Percentiles rank a stretch among this genome's conserved stretches.
Conservation (phyloP, 768 basidiomycete species). For the Russula ochroleuca region DNA sequence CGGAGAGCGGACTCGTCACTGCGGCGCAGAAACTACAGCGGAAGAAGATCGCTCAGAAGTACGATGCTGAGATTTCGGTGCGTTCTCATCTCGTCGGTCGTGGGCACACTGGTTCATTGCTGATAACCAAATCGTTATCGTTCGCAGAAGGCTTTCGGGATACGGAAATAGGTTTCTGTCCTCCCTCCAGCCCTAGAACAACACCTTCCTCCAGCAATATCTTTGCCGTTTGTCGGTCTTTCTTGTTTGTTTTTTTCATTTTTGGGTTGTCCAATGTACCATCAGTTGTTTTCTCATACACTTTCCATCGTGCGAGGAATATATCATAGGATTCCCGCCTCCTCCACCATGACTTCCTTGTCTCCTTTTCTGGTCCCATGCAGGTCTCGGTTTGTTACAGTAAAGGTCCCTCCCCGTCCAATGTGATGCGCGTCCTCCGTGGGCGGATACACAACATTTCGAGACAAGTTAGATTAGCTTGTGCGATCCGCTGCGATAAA, state of each 20-base stretch:
- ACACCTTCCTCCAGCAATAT: background rate
- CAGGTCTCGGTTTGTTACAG: too few relatives aligned
- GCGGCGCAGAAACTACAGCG: conserved; percentile 91
- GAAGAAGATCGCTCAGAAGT: conserved; percentile 61
- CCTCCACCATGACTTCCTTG: background rate
- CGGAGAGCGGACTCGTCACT: conserved; percentile 82
- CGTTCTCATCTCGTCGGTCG: conserved; percentile 18
- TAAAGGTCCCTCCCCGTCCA: too few relatives aligned
- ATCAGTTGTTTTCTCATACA: background rate
- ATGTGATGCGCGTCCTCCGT: too few relatives aligned
- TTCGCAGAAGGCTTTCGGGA: background rate
- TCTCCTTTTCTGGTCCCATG: background rate
- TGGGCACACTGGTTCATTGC: background rate
- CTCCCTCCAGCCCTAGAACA: background rate
- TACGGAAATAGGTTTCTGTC: background rate
- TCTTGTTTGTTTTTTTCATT: background rate
- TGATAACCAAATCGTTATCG: too few relatives aligned
- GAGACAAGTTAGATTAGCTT: too few relatives aligned
- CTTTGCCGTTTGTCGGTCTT: background rate
- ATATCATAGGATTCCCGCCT: background rate
- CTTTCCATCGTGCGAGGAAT: background rate
- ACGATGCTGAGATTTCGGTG: conserved; percentile 60
- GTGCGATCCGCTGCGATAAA: too few relatives aligned
- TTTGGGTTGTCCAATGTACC: background rate
- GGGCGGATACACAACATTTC: too few relatives aligned